Evolutionary conservation across 116 monocot genomes (phyloP).

Genomic region (Zostera marina): DNA sequence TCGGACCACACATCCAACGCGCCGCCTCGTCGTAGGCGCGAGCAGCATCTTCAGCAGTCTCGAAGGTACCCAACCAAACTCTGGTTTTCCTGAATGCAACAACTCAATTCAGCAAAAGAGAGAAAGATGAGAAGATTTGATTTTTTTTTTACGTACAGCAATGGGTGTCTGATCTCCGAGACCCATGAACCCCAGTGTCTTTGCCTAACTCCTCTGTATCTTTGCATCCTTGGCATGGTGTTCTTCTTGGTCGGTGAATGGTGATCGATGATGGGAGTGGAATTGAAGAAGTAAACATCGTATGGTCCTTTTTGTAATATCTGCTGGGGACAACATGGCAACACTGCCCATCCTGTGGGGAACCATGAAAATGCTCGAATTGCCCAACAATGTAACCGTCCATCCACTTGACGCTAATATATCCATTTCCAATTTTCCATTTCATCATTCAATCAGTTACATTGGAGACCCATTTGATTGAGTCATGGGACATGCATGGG

Average conservation of each 20-base stretch:
- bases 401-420: too few species aligned
- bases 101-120: too few species aligned
- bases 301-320: conserved; percentile 7
- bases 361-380: conserved; percentile 3
- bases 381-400: too few species aligned
- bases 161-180: conserved; percentile 85
- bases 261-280: conserved; percentile 1
- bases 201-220: conserved; percentile 89
- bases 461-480: too few species aligned
- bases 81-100: conserved; percentile 93
- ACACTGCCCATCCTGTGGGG: conserved; percentile 3
- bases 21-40: conserved; percentile 93
- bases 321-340: background rate
- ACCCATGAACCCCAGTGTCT: conserved; percentile 99
- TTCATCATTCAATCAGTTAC: too few species aligned
- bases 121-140: too few species aligned
- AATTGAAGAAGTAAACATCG: background rate
- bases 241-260: background rate
- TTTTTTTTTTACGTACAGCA: conserved; percentile 29
- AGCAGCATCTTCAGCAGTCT: conserved; percentile 90
- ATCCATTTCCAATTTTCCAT: too few species aligned
- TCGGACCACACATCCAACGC: conserved; percentile 59
- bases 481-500: too few species aligned
- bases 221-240: conserved; percentile 56
- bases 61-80: conserved; percentile 93